Evolutionary conservation across 2,329 filamentous ascomycete species (phyloP).

Genomic region (Pyricularia sp.): DNA sequence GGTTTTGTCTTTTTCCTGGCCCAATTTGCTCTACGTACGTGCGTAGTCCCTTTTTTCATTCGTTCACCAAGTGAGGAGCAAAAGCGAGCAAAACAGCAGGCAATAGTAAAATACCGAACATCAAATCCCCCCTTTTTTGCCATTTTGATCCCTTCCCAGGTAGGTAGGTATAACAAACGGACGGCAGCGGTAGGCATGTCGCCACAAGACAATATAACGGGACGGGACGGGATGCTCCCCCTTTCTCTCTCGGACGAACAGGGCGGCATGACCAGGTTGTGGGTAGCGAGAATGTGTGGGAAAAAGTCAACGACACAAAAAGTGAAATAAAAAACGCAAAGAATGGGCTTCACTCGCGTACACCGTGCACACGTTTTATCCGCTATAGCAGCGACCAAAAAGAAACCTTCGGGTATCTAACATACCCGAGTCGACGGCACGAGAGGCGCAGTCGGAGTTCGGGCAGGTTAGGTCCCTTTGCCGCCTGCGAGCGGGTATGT

Average conservation of each 20-base stretch:
- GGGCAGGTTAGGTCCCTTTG: background rate
- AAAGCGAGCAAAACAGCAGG: background rate
- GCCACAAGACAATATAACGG: background rate
- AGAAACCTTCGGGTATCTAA: background rate
- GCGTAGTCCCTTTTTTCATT: background rate
- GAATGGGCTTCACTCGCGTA: background rate
- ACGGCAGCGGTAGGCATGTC: background rate
- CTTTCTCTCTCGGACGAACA: background rate
- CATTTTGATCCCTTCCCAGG: background rate
- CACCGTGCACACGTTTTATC: background rate
- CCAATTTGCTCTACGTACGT: background rate
- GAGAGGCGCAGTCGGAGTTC: background rate
- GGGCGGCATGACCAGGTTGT: background rate
- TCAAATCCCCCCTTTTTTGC: background rate
- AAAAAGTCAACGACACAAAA: background rate
- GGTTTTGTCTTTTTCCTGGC: background rate
- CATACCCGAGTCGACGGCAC: too few species aligned
- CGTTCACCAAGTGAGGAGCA: background rate
- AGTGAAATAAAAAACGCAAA: background rate
- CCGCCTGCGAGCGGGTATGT: background rate
- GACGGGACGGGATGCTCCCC: background rate
- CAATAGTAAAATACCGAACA: too few species aligned
- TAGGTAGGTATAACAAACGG: background rate
- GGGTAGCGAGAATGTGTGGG: background rate
- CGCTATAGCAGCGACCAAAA: background rate